phyloP scores from a whole-genome alignment of 768 basidiomycete genomes.

The Tricholoma sp. region DNA sequence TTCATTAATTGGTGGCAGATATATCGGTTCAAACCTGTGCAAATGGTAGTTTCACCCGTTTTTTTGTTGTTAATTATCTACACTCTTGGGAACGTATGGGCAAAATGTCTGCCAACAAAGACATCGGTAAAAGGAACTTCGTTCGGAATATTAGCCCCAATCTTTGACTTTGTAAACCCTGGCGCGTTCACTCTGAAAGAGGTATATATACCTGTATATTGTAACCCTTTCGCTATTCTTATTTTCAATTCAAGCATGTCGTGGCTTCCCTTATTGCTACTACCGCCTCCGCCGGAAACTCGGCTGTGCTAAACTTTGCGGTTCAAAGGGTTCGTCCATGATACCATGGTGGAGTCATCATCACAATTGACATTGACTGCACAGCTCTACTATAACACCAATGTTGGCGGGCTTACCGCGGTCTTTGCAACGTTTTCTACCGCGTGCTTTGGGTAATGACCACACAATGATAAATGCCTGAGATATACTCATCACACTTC shows the following conservation, averaged over 20 bases:
- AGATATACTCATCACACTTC: not conserved
- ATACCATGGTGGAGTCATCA: not conserved
- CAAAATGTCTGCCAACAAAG: constrained; percentile 37
- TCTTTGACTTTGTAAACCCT: constrained; percentile 49
- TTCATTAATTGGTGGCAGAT: constrained; percentile 31
- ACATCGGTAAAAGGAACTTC: constrained; percentile 41
- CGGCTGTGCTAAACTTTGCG: constrained; percentile 55
- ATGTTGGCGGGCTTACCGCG: constrained; percentile 50
- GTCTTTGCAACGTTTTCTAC: constrained; percentile 61
- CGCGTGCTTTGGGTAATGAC: constrained; percentile 51
- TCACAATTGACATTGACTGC: not conserved
- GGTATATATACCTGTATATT: constrained; percentile 29
- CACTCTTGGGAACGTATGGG: constrained; percentile 46
- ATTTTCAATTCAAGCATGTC: constrained; percentile 40
- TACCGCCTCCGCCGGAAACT: constrained; percentile 47
- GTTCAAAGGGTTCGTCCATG: constrained; percentile 43
- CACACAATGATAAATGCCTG: not conserved
- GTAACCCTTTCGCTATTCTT: not conserved
- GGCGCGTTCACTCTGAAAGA: constrained; percentile 56
- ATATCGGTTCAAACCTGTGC: constrained; percentile 55
- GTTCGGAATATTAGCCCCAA: constrained; percentile 32
- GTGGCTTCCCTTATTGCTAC: constrained; percentile 52
- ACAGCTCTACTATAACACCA: constrained; percentile 55
- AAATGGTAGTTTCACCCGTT: constrained; percentile 46
- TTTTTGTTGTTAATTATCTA: constrained; percentile 54